Percentiles rank a stretch among this genome's conserved stretches.
Conservation (phyloP, 768 basidiomycete genomes). For the Suillus sp. region DNA sequence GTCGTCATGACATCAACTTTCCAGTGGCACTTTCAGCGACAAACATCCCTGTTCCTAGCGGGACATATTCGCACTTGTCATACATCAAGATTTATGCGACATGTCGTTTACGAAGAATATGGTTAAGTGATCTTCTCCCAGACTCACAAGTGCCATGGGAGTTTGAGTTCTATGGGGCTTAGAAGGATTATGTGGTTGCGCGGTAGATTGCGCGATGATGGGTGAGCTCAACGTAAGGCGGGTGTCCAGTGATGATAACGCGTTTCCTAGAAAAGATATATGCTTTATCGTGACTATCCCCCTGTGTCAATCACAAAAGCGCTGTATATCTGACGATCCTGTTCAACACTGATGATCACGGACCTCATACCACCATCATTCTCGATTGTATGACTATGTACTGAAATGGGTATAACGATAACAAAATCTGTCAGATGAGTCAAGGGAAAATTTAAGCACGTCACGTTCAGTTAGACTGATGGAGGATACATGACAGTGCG, state of each 20-base stretch:
- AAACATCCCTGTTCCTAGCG: conserved; percentile 43
- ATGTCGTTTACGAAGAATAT: conserved; percentile 74
- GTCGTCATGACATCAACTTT: conserved; percentile 3
- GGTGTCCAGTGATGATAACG: not conserved
- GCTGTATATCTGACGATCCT: not conserved
- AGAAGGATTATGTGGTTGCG: conserved; percentile 20
- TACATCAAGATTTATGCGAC: conserved; percentile 78
- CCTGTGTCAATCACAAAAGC: not conserved
- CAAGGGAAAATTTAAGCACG: not conserved
- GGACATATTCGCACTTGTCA: conserved; percentile 64
- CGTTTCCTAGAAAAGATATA: not conserved
- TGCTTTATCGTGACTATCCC: not conserved
- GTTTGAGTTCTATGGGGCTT: conserved; percentile 63
- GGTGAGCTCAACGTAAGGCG: not conserved
- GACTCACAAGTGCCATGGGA: conserved; percentile 68
- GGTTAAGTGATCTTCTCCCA: conserved; percentile 65
- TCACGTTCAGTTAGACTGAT: not conserved
- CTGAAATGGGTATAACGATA: not conserved
- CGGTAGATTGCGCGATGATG: not conserved
- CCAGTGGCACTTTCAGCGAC: conserved; percentile 20
- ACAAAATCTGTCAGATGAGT: not conserved
- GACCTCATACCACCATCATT: not conserved
- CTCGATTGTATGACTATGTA: not conserved
- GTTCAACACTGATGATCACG: not conserved
- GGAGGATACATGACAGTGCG: not conserved